A percentile compares a stretch with the other conserved stretches of the same genome.
Evolutionary conservation across 2,329 filamentous ascomycete genomes (phyloP).

Genomic region (Epichloe sp.): DNA sequence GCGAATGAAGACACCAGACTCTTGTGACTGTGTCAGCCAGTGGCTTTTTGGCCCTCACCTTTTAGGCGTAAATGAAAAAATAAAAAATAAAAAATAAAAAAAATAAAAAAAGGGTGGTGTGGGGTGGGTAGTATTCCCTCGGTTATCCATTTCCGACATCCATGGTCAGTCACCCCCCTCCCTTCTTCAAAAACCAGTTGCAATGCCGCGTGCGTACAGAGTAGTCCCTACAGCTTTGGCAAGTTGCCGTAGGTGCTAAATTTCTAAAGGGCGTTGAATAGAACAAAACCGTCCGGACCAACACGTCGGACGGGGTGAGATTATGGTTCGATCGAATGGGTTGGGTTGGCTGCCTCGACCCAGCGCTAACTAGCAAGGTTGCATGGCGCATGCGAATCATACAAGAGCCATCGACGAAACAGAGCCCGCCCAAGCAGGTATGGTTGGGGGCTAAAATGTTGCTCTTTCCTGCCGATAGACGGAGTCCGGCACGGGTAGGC

Average conservation of each 20-base stretch:
- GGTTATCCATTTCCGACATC: too few relatives aligned
- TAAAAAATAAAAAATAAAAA: not conserved
- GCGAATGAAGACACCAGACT: not conserved
- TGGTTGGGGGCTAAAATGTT: slow-evolving; percentile 2
- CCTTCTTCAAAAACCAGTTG: too few relatives aligned
- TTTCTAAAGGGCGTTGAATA: not conserved
- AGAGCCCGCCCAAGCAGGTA: not conserved
- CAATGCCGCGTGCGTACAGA: too few relatives aligned
- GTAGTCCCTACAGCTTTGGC: not conserved
- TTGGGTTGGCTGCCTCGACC: not conserved
- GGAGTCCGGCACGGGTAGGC: not conserved
- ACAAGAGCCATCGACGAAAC: not conserved
- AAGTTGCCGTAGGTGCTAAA: not conserved
- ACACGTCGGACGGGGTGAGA: not conserved
- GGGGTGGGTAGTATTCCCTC: not conserved
- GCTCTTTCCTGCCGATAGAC: slow-evolving; percentile 1
- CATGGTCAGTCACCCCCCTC: too few relatives aligned
- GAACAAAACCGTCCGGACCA: not conserved
- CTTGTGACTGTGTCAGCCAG: not conserved
- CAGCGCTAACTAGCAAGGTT: not conserved
- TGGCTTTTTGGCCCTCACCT: not conserved
- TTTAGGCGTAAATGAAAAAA: not conserved
- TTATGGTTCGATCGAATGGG: not conserved
- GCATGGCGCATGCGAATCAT: slow-evolving; percentile 4
- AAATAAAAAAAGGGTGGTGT: not conserved